Evolutionary conservation across 768 basidiomycete genomes (phyloP).

Genomic region (Russula earlei): DNA sequence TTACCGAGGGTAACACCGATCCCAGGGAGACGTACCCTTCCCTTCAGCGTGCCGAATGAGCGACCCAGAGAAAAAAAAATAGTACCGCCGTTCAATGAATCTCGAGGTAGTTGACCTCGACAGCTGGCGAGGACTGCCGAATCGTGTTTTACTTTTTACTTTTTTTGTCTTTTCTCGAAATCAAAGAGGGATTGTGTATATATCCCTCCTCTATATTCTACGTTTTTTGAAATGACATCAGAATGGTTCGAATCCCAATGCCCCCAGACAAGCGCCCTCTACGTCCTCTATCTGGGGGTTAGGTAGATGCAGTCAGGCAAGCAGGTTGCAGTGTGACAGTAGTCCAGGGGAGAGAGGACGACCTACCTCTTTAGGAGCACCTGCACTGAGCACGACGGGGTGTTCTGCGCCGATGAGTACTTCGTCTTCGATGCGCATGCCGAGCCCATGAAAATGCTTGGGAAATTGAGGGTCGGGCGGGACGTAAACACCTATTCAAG

Average conservation of each 20-base stretch:
- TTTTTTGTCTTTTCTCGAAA: background rate
- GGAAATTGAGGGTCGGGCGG: constrained; percentile 75
- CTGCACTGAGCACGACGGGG: constrained; percentile 52
- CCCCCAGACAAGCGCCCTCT: constrained; percentile 71
- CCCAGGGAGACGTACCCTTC: background rate
- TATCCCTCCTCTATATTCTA: too few relatives aligned
- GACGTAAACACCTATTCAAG: constrained; percentile 66
- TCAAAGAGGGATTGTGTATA: background rate
- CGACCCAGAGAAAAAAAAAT: background rate
- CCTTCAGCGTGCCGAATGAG: background rate
- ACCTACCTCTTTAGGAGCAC: constrained; percentile 74
- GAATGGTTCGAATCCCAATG: constrained; percentile 51
- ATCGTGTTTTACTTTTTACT: background rate
- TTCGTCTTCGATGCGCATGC: constrained; percentile 90
- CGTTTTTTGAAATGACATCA: constrained; percentile 20
- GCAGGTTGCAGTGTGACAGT: background rate
- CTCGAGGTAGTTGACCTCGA: background rate
- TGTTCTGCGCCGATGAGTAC: constrained; percentile 57
- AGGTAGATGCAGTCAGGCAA: background rate
- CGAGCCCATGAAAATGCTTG: constrained; percentile 80
- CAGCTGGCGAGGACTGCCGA: background rate
- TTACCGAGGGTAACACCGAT: constrained; percentile 17
- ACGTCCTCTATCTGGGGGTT: constrained; percentile 66
- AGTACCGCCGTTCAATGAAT: background rate
- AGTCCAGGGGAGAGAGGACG: too few relatives aligned